phyloP scores from a whole-genome alignment of 495 filamentous ascomycete genomes.

The Daldinia loculata region DNA sequence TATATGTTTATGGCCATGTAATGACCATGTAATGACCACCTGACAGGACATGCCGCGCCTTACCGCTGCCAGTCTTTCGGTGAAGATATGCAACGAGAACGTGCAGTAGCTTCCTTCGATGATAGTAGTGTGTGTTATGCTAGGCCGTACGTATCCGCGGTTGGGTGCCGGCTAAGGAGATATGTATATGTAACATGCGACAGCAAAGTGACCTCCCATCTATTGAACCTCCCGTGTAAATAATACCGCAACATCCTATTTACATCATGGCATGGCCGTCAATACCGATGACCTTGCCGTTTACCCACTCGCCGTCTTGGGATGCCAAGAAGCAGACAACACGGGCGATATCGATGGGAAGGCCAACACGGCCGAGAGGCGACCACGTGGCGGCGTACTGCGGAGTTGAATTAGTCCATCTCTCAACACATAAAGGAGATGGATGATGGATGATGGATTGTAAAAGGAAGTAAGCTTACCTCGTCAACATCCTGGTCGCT shows the following conservation, averaged over 20 bases:
- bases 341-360: slow-evolving; percentile 70
- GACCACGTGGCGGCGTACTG: slow-evolving; percentile 64
- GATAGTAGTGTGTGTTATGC: background rate
- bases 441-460: no score
- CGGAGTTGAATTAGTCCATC: slow-evolving; percentile 17
- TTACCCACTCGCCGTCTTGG: slow-evolving; percentile 73
- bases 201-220: background rate
- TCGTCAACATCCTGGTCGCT: slow-evolving; percentile 49
- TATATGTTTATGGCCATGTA: background rate
- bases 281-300: slow-evolving; percentile 64
- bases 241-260: slow-evolving; percentile 10
- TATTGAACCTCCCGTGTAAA: background rate
- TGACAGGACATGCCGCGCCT: background rate
- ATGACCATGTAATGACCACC: background rate
- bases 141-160: background rate
- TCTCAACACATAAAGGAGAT: background rate
- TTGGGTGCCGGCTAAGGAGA: background rate
- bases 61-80: background rate
- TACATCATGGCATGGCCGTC: slow-evolving; percentile 60
- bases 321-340: slow-evolving; percentile 71
- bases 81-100: background rate
- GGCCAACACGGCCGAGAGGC: slow-evolving; percentile 67
- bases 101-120: background rate
- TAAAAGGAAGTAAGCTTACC: slow-evolving; percentile 19
- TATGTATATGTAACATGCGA: background rate